Evolutionary conservation across 1,284 basidiomycete genomes (phyloP), one percentile per base, ranked within the genome.

Genomic region (Afroboletus lepidellus): DNA sequence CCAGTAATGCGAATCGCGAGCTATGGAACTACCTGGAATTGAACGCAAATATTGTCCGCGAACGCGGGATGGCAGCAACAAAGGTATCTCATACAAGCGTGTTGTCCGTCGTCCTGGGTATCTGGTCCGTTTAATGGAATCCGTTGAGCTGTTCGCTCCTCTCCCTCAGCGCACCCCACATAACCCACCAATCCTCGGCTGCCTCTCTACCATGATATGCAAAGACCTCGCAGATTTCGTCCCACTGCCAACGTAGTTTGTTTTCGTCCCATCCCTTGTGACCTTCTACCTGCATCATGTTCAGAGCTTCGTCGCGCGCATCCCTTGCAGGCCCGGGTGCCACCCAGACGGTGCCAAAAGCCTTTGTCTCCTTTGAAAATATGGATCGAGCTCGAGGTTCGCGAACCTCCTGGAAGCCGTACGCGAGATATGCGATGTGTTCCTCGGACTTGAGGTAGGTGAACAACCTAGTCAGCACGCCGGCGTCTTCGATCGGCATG

Each of bases 111-210:
- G 47, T 38, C 29, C 38, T 41, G 24, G 42, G 43, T 47, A 46
- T 58, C 41, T 29, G 25, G 9, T 11, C 36, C 11, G 25, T 25
- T 12, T 56, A 65, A 51, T 42, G 38, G 41, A 48, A 34, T 15
- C 24, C 42, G n/a, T 45, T 55, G 20, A 18, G 32, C 24, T 55
- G 49, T 33, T 66, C 62, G 42, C 70, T 71, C 47, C 62, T 58
- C 48, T 74, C 72, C 25, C 67, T 66, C 50, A 75, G 46, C 6
- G 60, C 41, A 7, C 74, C 74, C 74, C 75, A 76, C 53, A 73
- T 69, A n/a, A 70, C 58, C 75, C 75, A 77, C 77, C 77, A 77
- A 53, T 72, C 72, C 48, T 78, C 76, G 0, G 74, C 74, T 12
- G 71, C 76, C 54, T 75, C 76, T 39, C 64, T 57, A 1, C 73